These are phyloP conservation scores for Penicillium paneum DNA, from an alignment of 2,329 filamentous ascomycete species.

Conservation along the genomic window DNA sequence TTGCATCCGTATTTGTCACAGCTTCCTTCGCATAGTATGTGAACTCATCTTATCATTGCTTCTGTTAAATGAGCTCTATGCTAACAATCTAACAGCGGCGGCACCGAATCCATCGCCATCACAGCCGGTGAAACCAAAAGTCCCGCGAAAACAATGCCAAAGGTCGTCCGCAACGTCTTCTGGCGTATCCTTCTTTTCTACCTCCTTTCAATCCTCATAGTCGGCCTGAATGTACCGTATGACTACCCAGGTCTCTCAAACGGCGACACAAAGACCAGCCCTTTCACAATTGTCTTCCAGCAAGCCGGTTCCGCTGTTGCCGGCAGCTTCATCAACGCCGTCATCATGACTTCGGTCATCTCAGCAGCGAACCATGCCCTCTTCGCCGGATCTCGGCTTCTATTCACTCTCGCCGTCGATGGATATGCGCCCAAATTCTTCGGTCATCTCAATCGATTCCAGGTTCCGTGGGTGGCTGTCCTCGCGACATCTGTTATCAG, in stretches of 20 bases:
- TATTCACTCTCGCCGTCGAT: slow-evolving; percentile 57
- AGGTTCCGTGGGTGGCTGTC: slow-evolving; percentile 55
- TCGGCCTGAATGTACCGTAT: slow-evolving; percentile 61
- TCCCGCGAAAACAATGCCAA: slow-evolving; percentile 59
- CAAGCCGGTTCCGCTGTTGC: slow-evolving; percentile 54
- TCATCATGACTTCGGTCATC: slow-evolving; percentile 58
- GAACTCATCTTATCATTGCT: not conserved
- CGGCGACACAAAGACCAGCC: slow-evolving; percentile 49
- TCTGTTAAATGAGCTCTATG: not conserved
- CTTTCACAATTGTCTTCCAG: slow-evolving; percentile 62
- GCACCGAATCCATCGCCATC: slow-evolving; percentile 64
- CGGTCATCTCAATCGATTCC: slow-evolving; percentile 48
- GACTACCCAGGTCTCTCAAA: slow-evolving; percentile 47
- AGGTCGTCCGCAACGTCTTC: slow-evolving; percentile 64
- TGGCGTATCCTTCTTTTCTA: slow-evolving; percentile 61
- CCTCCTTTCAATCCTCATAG: slow-evolving; percentile 50
- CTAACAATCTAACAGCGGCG: slow-evolving; percentile 40
- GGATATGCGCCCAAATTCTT: slow-evolving; percentile 58
- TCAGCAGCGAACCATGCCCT: slow-evolving; percentile 59
- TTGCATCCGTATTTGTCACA: slow-evolving; percentile 62
- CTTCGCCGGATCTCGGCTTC: slow-evolving; percentile 55
- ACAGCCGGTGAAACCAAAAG: slow-evolving; percentile 65
- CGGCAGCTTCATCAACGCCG: slow-evolving; percentile 60
- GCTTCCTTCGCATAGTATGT: slow-evolving; percentile 58
- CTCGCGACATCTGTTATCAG: slow-evolving; percentile 54